Percentiles rank a stretch among this genome's conserved stretches.
Evolutionary conservation across 1,284 basidiomycete genomes (phyloP).

Genomic region (Malassezia sp.): DNA sequence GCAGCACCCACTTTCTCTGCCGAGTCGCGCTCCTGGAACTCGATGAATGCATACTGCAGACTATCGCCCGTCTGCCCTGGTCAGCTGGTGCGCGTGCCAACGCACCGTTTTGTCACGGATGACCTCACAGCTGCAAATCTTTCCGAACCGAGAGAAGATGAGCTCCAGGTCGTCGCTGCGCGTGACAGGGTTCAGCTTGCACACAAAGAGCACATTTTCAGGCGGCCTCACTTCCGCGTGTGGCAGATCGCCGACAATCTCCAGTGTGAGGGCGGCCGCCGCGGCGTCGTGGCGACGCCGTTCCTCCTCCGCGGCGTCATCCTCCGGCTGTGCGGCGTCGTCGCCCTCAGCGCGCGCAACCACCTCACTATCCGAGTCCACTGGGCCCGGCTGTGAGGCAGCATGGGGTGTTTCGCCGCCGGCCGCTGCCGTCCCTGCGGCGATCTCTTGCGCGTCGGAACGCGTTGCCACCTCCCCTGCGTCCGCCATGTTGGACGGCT

Average conservation of each 20-base stretch:
- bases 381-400: too few species aligned
- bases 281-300: constrained; percentile 73
- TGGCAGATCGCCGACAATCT: constrained; percentile 97
- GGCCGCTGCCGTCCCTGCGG: too few species aligned
- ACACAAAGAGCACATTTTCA: constrained; percentile 96
- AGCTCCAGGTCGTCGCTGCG: constrained; percentile 90
- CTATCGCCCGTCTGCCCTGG: constrained; percentile 77
- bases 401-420: too few species aligned
- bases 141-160: constrained; percentile 90
- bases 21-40: constrained; percentile 82
- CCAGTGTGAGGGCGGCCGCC: constrained; percentile 85
- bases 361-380: background rate
- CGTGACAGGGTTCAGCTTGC: constrained; percentile 93
- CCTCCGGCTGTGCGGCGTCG: background rate
- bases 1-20: constrained; percentile 66
- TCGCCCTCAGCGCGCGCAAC: background rate
- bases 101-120: constrained; percentile 71
- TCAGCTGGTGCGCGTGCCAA: background rate
- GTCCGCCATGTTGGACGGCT: too few species aligned
- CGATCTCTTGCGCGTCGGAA: too few species aligned
- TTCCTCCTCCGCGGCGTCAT: constrained; percentile 52
- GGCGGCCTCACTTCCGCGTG: constrained; percentile 95
- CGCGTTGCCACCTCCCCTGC: too few species aligned
- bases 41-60: constrained; percentile 95
- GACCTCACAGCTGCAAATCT: constrained; percentile 91